phyloP scores from a whole-genome alignment of 2,329 filamentous ascomycete genomes.

The Chaetomiaceae sp. region DNA sequence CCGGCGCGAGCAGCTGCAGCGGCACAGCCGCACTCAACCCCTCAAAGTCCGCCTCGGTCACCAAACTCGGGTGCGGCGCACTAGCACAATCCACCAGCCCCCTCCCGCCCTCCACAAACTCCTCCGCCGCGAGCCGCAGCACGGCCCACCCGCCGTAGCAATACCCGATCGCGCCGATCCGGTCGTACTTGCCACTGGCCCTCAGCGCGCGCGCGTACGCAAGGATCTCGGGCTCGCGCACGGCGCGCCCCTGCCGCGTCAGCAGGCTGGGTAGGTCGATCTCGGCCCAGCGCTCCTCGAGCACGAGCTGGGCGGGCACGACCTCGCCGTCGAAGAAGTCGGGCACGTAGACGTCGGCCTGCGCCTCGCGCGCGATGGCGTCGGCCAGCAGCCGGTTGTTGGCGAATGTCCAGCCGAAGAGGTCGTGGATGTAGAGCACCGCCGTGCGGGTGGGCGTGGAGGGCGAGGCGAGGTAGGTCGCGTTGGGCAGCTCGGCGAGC shows the following conservation, averaged over 20 bases:
- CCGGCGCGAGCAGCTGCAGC: conserved; percentile 45
- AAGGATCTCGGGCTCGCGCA: conserved; percentile 36
- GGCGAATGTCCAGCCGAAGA: conserved; percentile 43
- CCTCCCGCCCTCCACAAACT: conserved; percentile 30
- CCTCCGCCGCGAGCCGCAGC: conserved; percentile 38
- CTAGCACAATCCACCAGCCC: conserved; percentile 41
- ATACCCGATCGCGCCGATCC: conserved; percentile 40
- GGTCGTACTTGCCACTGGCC: conserved; percentile 23
- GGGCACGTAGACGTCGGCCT: conserved; percentile 41
- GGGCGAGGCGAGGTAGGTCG: conserved; percentile 7
- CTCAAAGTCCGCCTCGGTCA: conserved; percentile 41
- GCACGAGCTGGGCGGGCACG: conserved; percentile 24
- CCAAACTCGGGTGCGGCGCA: conserved; percentile 38
- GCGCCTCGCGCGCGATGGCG: conserved; percentile 38
- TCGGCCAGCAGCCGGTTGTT: conserved; percentile 46
- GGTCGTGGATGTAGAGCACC: conserved; percentile 44
- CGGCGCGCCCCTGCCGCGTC: conserved; percentile 31
- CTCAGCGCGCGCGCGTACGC: conserved; percentile 32
- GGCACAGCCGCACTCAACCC: conserved; percentile 36
- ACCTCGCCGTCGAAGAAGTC: conserved; percentile 40
- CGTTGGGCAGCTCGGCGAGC: conserved; percentile 4
- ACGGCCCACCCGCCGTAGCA: conserved; percentile 48
- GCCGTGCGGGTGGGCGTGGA: conserved; percentile 30
- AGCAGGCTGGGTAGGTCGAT: conserved; percentile 35
- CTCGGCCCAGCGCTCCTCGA: conserved; percentile 24